Conservation (phyloP, 106 monocot genomes). For the Allium sativum region DNA sequence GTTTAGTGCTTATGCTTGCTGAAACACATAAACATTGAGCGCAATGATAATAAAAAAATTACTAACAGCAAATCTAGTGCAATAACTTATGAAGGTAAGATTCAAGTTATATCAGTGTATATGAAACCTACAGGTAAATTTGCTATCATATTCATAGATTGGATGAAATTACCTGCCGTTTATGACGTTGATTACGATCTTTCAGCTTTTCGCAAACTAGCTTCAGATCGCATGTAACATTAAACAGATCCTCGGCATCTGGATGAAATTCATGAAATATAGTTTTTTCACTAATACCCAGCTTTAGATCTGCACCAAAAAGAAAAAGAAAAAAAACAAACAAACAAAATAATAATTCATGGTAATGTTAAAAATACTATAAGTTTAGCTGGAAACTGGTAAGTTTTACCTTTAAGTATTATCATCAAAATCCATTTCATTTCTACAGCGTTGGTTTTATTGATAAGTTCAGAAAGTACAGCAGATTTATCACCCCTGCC, state of each 20-base stretch:
- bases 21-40: too few relatives aligned
- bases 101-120: too few relatives aligned
- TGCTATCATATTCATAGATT: neutral
- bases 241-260: slow-evolving; percentile 98
- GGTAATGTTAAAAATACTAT: slow-evolving; percentile 2
- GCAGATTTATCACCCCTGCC: slow-evolving; percentile 65
- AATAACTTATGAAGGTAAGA: too few relatives aligned
- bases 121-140: too few relatives aligned
- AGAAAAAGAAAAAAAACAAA: neutral
- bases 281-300: slow-evolving; percentile 92
- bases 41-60: too few relatives aligned
- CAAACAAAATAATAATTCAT: slow-evolving; percentile 1
- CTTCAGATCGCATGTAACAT: slow-evolving; percentile 96
- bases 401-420: slow-evolving; percentile 71
- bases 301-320: slow-evolving; percentile 82
- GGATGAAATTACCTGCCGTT: slow-evolving; percentile 61
- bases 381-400: neutral
- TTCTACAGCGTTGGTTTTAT: slow-evolving; percentile 92
- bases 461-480: slow-evolving; percentile 75
- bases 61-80: too few relatives aligned
- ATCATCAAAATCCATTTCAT: slow-evolving; percentile 98
- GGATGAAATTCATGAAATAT: slow-evolving; percentile 98
- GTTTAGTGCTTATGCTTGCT: too few relatives aligned
- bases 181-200: slow-evolving; percentile 78
- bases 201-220: slow-evolving; percentile 90